Evolutionary conservation across 192 early-diverging fungal genomes (phyloP).

Genomic region (Allomyces javanicus): DNA sequence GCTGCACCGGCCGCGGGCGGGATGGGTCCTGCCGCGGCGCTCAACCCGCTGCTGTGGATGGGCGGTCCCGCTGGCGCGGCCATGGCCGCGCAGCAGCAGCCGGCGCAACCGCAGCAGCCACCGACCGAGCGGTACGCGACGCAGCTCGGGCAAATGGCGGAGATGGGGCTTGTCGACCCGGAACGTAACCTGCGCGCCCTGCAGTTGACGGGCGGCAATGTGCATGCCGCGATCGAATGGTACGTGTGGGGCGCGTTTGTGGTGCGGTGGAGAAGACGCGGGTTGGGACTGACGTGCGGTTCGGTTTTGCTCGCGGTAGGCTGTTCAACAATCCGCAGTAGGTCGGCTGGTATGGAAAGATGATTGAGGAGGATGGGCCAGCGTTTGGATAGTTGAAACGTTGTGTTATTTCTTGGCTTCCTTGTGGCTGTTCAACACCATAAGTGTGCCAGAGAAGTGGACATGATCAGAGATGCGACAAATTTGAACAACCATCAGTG

Average conservation of each 20-base stretch:
- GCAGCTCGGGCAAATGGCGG: constrained; percentile 30
- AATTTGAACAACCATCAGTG: too few species aligned
- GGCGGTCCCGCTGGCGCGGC: constrained; percentile 12
- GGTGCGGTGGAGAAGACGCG: too few species aligned
- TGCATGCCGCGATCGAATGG: constrained; percentile 83
- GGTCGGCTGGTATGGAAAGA: too few species aligned
- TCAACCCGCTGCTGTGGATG: constrained; percentile 17
- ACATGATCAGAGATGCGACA: too few species aligned
- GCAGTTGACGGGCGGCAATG: constrained; percentile 61
- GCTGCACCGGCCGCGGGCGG: constrained; percentile 11
- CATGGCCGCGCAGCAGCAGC: constrained; percentile 29
- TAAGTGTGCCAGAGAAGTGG: too few species aligned
- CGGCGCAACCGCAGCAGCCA: constrained; percentile 53
- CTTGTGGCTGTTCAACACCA: too few species aligned
- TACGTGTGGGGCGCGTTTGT: constrained; percentile 21
- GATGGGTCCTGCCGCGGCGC: constrained; percentile 5
- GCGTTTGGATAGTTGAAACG: too few species aligned
- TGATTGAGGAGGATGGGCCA: too few species aligned
- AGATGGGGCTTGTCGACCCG: constrained; percentile 91
- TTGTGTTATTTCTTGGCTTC: too few species aligned
- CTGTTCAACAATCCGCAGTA: too few species aligned
- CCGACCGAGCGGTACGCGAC: constrained; percentile 13
- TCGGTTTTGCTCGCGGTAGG: too few species aligned
- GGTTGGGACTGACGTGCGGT: too few species aligned
- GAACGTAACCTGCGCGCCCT: constrained; percentile 79